These are phyloP conservation scores for Schrenkiella parvula DNA, from an alignment of 345 rosid species.

Conservation along the genomic window DNA sequence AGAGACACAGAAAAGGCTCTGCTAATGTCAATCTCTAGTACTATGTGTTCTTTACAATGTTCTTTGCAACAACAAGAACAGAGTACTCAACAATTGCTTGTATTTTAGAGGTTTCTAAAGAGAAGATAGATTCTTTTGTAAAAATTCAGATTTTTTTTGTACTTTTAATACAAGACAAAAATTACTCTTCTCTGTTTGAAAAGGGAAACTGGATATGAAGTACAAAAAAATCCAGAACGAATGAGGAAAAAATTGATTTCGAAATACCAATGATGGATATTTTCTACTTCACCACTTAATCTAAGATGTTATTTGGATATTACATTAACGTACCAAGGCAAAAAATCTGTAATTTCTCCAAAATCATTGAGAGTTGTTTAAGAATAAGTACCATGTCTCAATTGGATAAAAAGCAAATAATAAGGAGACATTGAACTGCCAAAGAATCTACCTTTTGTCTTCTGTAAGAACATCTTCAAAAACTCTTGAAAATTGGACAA, in stretches of 20 bases:
- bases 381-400: slow-evolving; percentile 22
- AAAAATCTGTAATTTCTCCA: not conserved
- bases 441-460: slow-evolving; percentile 36
- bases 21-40: slow-evolving; percentile 3
- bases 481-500: not conserved
- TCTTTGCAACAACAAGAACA: slow-evolving; percentile 6
- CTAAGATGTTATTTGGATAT: not conserved
- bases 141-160: not conserved
- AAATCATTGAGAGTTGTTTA: not conserved
- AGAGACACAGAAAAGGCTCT: slow-evolving; percentile 22
- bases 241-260: not conserved
- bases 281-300: not conserved
- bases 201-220: not conserved
- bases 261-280: not conserved
- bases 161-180: not conserved
- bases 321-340: not conserved
- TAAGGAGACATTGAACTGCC: slow-evolving; percentile 22
- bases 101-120: slow-evolving; percentile 4
- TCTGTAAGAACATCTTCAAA: slow-evolving; percentile 25
- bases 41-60: slow-evolving; percentile 8
- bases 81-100: slow-evolving; percentile 11
- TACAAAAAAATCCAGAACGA: not conserved
- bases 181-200: not conserved
- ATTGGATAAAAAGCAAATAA: slow-evolving; percentile 19
- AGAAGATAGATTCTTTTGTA: not conserved